Percentiles rank a stretch among this genome's conserved stretches.
Conservation (phyloP, 2,329 filamentous ascomycete species). For the Periconia sp. region DNA sequence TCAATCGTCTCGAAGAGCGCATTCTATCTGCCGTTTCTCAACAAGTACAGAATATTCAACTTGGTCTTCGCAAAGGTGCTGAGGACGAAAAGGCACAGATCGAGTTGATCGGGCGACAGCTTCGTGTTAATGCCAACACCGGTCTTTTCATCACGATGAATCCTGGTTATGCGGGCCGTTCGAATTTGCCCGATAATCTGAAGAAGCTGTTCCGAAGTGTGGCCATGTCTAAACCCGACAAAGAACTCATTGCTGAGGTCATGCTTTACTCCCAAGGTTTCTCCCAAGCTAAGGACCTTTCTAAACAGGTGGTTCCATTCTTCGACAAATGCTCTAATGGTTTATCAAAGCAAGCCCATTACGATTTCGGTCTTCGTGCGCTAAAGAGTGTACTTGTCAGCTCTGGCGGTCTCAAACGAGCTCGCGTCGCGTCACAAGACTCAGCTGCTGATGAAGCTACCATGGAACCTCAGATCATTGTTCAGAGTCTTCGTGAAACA, state of each 20-base stretch:
- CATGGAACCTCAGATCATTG: constrained; percentile 94
- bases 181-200: constrained; percentile 96
- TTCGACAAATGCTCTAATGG: constrained; percentile 84
- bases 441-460: constrained; percentile 67
- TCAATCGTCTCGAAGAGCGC: constrained; percentile 97
- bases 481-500: constrained; percentile 97
- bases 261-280: constrained; percentile 99
- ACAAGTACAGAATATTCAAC: constrained; percentile 98
- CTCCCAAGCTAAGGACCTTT: constrained; percentile 90
- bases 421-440: constrained; percentile 64
- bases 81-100: constrained; percentile 86
- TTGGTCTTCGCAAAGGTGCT: constrained; percentile 82
- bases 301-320: constrained; percentile 95
- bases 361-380: constrained; percentile 96
- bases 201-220: constrained; percentile 99
- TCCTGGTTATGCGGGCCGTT: constrained; percentile 95
- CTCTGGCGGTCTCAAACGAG: constrained; percentile 92
- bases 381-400: constrained; percentile 98
- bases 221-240: constrained; percentile 99
- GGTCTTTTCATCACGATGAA: constrained; percentile 99
- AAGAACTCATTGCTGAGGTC: constrained; percentile 98
- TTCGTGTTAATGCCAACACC: constrained; percentile 88
- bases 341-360: constrained; percentile 95
- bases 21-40: constrained; percentile 98
- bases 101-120: constrained; percentile 87